phyloP scores from a whole-genome alignment of 2,329 filamentous ascomycete genomes.

The Fusarium sp. region DNA sequence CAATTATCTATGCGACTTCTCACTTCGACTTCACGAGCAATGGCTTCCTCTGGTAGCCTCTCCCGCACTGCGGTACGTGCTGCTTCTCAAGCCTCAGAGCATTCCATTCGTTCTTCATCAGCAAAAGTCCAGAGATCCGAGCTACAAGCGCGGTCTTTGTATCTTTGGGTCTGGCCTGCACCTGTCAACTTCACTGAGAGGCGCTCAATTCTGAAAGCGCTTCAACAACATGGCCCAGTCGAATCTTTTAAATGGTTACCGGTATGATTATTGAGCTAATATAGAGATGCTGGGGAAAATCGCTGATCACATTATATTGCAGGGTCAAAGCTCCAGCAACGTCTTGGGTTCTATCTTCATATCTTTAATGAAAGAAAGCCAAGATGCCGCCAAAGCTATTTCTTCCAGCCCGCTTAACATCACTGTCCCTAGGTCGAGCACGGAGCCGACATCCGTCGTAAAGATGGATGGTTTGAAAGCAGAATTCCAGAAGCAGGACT shows the following conservation, averaged over 20 bases:
- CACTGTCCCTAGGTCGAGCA: slow-evolving; percentile 50
- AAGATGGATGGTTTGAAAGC: slow-evolving; percentile 3
- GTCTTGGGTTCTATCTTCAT: slow-evolving; percentile 58
- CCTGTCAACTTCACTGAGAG: slow-evolving; percentile 66
- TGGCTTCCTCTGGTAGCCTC: neutral
- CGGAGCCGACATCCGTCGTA: slow-evolving; percentile 47
- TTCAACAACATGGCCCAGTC: slow-evolving; percentile 62
- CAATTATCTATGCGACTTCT: slow-evolving; percentile 2
- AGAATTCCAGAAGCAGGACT: neutral
- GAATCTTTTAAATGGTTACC: slow-evolving; percentile 61
- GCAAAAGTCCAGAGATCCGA: slow-evolving; percentile 2
- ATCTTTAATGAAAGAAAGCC: slow-evolving; percentile 57
- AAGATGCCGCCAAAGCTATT: slow-evolving; percentile 56
- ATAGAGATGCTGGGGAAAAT: neutral
- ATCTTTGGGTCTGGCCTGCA: slow-evolving; percentile 63
- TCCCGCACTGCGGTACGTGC: neutral
- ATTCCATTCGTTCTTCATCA: neutral
- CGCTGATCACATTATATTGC: slow-evolving; percentile 5
- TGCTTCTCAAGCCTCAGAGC: neutral
- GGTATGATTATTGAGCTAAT: slow-evolving; percentile 15
- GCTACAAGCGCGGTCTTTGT: slow-evolving; percentile 49
- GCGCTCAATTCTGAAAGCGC: slow-evolving; percentile 63
- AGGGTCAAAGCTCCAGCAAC: slow-evolving; percentile 56
- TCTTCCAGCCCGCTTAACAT: slow-evolving; percentile 61
- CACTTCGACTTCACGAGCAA: neutral